phyloP scores from a whole-genome alignment of 305 asterid species.

The Lippia alba region DNA sequence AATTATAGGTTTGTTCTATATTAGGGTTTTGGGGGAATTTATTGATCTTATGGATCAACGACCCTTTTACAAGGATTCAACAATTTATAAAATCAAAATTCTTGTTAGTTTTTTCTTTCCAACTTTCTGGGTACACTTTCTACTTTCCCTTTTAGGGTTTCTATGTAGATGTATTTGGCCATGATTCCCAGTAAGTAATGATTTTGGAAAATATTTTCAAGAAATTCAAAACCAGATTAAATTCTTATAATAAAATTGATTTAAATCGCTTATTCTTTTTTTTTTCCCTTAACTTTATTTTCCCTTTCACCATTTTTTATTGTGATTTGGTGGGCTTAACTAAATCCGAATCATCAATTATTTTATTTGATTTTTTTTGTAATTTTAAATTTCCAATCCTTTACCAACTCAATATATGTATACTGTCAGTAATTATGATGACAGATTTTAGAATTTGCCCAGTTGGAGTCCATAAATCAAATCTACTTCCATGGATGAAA shows the following conservation, averaged over 20 bases:
- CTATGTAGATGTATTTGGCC: slow-evolving; percentile 12
- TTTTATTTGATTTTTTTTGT: not conserved
- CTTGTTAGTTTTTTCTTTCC: slow-evolving; percentile 24
- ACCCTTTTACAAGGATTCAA: not conserved
- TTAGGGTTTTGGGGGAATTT: slow-evolving; percentile 8
- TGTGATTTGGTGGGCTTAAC: not conserved
- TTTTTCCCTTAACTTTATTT: not conserved
- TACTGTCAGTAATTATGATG: slow-evolving; percentile 25
- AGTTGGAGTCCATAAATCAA: slow-evolving; percentile 33
- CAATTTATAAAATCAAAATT: not conserved
- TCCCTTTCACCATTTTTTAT: not conserved
- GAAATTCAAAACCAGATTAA: not conserved
- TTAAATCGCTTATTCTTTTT: not conserved
- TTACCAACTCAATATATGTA: slow-evolving; percentile 2
- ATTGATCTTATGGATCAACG: slow-evolving; percentile 15
- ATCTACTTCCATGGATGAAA: slow-evolving; percentile 36
- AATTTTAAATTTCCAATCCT: not conserved
- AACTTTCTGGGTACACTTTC: slow-evolving; percentile 10
- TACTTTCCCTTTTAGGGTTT: slow-evolving; percentile 45
- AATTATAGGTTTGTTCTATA: not conserved
- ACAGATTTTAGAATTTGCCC: slow-evolving; percentile 24
- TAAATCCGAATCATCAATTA: not conserved
- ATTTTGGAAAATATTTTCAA: not conserved
- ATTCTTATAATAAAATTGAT: too few relatives aligned
- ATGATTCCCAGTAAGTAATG: not conserved